Conservation (phyloP, 2,329 filamentous ascomycete genomes). For the Colletotrichum tanaceti region DNA sequence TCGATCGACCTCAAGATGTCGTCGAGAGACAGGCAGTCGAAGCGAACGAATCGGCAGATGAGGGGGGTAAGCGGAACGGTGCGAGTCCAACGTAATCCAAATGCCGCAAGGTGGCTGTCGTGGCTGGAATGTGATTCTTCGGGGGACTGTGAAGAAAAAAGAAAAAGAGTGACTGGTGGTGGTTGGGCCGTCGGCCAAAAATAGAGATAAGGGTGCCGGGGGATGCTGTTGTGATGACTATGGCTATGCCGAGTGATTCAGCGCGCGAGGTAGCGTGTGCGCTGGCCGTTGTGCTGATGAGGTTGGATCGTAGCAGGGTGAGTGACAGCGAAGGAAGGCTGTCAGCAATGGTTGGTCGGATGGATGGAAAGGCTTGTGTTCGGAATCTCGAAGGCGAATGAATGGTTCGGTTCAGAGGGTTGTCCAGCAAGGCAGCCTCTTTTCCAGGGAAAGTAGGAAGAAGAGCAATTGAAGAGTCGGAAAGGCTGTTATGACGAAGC, state of each 20-base stretch:
- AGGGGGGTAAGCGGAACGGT: slow-evolving; percentile 7
- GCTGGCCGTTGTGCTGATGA: slow-evolving; percentile 3
- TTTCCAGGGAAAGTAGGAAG: slow-evolving; percentile 28
- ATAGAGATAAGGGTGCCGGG: slow-evolving; percentile 14
- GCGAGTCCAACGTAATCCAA: slow-evolving; percentile 24
- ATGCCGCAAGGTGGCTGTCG: slow-evolving; percentile 37
- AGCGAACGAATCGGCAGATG: neutral
- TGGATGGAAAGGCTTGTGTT: slow-evolving; percentile 1
- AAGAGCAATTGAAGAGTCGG: slow-evolving; percentile 23
- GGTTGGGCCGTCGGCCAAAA: slow-evolving; percentile 31
- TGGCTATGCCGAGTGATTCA: slow-evolving; percentile 12
- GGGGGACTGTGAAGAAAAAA: slow-evolving; percentile 24
- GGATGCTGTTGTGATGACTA: slow-evolving; percentile 21
- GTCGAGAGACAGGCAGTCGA: neutral
- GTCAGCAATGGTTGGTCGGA: neutral
- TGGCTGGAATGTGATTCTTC: slow-evolving; percentile 38
- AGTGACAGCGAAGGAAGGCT: slow-evolving; percentile 16
- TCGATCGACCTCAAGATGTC: slow-evolving; percentile 5
- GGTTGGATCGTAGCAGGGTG: neutral
- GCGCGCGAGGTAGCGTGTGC: slow-evolving; percentile 26
- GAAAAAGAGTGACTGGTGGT: slow-evolving; percentile 41
- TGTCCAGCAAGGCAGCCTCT: slow-evolving; percentile 40
- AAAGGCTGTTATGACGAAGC: slow-evolving; percentile 16
- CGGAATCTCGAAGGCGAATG: slow-evolving; percentile 16
- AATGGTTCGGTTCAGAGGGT: slow-evolving; percentile 36